These are phyloP conservation scores for Russula sp. DNA, from an alignment of 768 basidiomycete genomes.

Conservation along the genomic window DNA sequence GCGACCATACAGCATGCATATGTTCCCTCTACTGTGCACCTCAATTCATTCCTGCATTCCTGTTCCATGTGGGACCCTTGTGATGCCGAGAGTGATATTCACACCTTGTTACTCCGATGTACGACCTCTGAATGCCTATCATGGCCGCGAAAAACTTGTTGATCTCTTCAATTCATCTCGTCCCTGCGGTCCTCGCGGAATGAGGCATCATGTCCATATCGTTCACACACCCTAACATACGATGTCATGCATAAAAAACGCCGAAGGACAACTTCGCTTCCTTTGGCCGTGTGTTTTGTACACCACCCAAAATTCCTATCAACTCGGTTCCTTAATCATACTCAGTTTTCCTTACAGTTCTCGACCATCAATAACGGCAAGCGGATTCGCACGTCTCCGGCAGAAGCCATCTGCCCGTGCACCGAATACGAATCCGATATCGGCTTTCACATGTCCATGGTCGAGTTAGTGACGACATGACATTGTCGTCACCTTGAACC, in stretches of 20 bases:
- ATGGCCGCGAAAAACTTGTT: neutral
- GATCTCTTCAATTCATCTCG: neutral
- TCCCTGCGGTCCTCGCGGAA: neutral
- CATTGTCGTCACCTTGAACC: neutral
- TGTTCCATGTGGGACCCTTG: neutral
- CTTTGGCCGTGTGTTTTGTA: neutral
- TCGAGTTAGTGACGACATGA: neutral
- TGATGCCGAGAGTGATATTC: neutral
- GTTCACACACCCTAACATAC: neutral
- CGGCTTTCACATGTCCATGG: neutral
- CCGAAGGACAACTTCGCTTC: neutral
- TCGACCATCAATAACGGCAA: neutral
- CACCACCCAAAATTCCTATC: neutral
- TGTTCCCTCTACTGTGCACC: neutral
- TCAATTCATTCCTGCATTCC: neutral
- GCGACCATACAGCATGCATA: neutral
- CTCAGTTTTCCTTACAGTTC: neutral
- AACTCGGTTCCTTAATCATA: slow-evolving; percentile 1
- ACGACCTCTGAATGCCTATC: neutral
- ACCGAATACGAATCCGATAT: neutral
- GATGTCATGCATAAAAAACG: neutral
- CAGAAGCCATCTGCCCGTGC: neutral
- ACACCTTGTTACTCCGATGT: neutral
- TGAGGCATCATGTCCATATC: neutral
- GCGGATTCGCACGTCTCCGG: neutral